Conservation (phyloP, 345 rosid species). For the Ricinus communis region DNA sequence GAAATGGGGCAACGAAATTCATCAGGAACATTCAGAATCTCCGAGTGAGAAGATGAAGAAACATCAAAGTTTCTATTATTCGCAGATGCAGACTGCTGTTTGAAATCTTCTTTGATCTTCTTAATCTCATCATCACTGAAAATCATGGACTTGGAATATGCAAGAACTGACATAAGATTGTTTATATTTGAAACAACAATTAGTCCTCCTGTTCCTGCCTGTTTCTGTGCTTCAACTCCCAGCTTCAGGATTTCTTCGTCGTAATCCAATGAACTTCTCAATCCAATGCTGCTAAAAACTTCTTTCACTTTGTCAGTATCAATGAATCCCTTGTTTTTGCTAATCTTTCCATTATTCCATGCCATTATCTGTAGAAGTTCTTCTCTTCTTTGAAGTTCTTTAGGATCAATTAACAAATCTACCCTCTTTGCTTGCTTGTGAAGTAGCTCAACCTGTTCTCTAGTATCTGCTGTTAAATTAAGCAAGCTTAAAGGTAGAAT, state of each 20-base stretch:
- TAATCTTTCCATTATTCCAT: slow-evolving; percentile 39
- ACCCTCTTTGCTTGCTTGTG: slow-evolving; percentile 57
- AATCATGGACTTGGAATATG: slow-evolving; percentile 45
- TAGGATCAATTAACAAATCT: slow-evolving; percentile 43
- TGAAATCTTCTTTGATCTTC: slow-evolving; percentile 26
- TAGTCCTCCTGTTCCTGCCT: slow-evolving; percentile 71
- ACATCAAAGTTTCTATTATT: slow-evolving; percentile 28
- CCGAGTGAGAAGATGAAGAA: slow-evolving; percentile 42
- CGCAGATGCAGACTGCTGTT: slow-evolving; percentile 17
- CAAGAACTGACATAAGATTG: slow-evolving; percentile 52
- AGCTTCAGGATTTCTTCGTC: slow-evolving; percentile 55
- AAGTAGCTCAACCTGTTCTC: slow-evolving; percentile 67
- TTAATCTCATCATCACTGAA: slow-evolving; percentile 31
- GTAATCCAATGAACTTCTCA: slow-evolving; percentile 41
- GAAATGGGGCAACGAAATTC: slow-evolving; percentile 68
- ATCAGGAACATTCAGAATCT: slow-evolving; percentile 43
- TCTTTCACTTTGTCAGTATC: slow-evolving; percentile 36
- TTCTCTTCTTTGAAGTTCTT: slow-evolving; percentile 47
- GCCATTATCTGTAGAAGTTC: slow-evolving; percentile 46
- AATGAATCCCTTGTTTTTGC: slow-evolving; percentile 35
- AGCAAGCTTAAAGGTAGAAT: slow-evolving; percentile 64
- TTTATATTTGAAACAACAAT: slow-evolving; percentile 62
- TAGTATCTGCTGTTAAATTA: slow-evolving; percentile 40
- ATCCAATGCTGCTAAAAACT: slow-evolving; percentile 45
- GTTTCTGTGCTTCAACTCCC: slow-evolving; percentile 51